Evolutionary conservation across 164 flowering plant species (phyloP).

Genomic region (Magnolia sinica): DNA sequence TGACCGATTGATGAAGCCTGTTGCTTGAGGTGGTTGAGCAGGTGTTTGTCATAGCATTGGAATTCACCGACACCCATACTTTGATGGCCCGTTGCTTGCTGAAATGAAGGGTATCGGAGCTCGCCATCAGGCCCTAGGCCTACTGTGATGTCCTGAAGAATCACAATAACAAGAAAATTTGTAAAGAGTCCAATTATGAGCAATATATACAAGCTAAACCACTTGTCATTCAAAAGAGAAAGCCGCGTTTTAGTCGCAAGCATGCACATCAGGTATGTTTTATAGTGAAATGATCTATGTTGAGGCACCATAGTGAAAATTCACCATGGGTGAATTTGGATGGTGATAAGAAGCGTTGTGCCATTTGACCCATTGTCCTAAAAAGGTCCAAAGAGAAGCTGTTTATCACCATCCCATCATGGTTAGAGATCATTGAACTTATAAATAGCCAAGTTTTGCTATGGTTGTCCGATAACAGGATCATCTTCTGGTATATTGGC

Average conservation of each 20-base stretch:
- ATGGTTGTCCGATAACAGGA: background rate
- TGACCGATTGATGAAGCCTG: slow-evolving; percentile 61
- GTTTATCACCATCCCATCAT: too few relatives aligned
- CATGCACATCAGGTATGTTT: background rate
- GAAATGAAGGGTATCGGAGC: slow-evolving; percentile 78
- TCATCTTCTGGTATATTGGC: background rate
- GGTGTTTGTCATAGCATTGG: slow-evolving; percentile 82
- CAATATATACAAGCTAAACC: background rate
- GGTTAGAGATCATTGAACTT: too few relatives aligned
- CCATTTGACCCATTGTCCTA: background rate
- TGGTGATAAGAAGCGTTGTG: too few relatives aligned
- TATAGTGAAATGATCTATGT: background rate
- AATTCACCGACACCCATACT: slow-evolving; percentile 72
- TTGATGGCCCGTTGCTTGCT: slow-evolving; percentile 14
- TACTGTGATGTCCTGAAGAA: slow-evolving; percentile 66
- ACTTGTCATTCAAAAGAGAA: background rate
- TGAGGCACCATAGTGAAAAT: background rate
- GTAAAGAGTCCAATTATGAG: background rate
- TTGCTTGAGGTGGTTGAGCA: slow-evolving; percentile 61
- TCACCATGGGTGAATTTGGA: background rate
- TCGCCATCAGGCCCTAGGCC: slow-evolving; percentile 96
- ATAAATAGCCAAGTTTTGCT: too few relatives aligned
- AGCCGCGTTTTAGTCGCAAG: background rate
- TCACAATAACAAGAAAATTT: background rate
- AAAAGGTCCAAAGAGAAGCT: too few relatives aligned